A percentile compares a stretch with the other conserved stretches of the same genome.
Evolutionary conservation across 2,329 filamentous ascomycete genomes (phyloP).

Genomic region (Verticillium nubilum): DNA sequence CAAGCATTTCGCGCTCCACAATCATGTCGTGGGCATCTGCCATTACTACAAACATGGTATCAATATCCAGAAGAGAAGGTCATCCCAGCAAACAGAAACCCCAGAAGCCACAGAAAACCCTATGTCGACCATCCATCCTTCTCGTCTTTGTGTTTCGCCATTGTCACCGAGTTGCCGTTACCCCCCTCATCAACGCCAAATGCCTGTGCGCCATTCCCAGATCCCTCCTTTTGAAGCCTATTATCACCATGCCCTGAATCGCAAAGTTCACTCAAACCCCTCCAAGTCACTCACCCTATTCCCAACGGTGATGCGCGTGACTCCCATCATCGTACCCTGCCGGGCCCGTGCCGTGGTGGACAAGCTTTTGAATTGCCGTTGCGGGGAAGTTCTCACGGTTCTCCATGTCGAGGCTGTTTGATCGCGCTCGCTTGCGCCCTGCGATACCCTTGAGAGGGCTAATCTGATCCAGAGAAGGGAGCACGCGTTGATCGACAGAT

Average conservation of each 20-base stretch:
- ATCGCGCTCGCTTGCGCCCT: slow-evolving; percentile 11
- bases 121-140: neutral
- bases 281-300: neutral
- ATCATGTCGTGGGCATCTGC: slow-evolving; percentile 11
- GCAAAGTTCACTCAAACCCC: neutral
- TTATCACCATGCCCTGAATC: neutral
- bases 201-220: neutral
- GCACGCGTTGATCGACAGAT: slow-evolving; percentile 8
- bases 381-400: slow-evolving; percentile 14
- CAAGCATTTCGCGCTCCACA: neutral
- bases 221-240: neutral
- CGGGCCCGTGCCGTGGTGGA: slow-evolving; percentile 10
- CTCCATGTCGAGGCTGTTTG: slow-evolving; percentile 13
- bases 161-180: neutral
- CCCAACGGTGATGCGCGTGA: slow-evolving; percentile 11
- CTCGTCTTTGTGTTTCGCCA: neutral
- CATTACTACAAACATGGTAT: slow-evolving; percentile 2
- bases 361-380: slow-evolving; percentile 11
- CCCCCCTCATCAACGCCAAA: neutral
- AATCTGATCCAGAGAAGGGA: slow-evolving; percentile 12
- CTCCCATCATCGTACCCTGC: slow-evolving; percentile 10
- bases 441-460: slow-evolving; percentile 11
- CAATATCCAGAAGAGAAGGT: neutral
- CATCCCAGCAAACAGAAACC: neutral
- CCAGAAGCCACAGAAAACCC: neutral